These are phyloP conservation scores for Epichloe coenophiala DNA, from an alignment of 2,329 filamentous ascomycete genomes.

Conservation along the genomic window DNA sequence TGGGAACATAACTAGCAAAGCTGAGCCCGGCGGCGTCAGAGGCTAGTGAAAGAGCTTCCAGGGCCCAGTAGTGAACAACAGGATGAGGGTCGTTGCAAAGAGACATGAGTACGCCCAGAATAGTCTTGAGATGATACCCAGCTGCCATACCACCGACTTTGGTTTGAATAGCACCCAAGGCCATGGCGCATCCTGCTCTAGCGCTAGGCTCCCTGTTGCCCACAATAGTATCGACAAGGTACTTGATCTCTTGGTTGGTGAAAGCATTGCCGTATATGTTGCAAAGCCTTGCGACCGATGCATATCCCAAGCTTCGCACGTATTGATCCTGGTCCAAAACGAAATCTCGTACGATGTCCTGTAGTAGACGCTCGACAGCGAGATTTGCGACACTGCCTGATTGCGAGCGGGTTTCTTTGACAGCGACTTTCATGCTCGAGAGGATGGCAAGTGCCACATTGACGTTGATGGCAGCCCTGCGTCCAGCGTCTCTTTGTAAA, in stretches of 20 bases:
- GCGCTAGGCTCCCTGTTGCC: constrained; percentile 86
- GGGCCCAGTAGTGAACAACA: constrained; percentile 88
- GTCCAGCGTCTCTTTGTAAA: constrained; percentile 72
- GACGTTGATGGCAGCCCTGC: constrained; percentile 80
- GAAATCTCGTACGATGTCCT: constrained; percentile 59
- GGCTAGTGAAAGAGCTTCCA: constrained; percentile 75
- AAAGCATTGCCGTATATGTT: constrained; percentile 73
- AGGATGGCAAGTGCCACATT: constrained; percentile 78
- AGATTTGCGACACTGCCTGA: constrained; percentile 59
- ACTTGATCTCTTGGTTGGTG: constrained; percentile 81
- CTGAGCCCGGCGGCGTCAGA: constrained; percentile 86
- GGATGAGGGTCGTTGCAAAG: constrained; percentile 92
- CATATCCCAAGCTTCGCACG: constrained; percentile 72
- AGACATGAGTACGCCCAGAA: constrained; percentile 96
- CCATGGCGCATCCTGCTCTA: constrained; percentile 86
- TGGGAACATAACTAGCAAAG: constrained; percentile 81
- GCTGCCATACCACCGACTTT: constrained; percentile 97
- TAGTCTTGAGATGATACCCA: constrained; percentile 89
- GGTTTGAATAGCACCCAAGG: constrained; percentile 83
- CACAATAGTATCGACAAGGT: constrained; percentile 86
- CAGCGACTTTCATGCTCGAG: constrained; percentile 68
- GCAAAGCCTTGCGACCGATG: constrained; percentile 76
- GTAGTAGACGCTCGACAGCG: constrained; percentile 72
- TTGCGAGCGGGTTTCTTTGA: constrained; percentile 62
- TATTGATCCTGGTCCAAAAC: constrained; percentile 75